Evolutionary conservation across 2,329 filamentous ascomycete genomes (phyloP).

Genomic region (Colletotrichum caudatum): DNA sequence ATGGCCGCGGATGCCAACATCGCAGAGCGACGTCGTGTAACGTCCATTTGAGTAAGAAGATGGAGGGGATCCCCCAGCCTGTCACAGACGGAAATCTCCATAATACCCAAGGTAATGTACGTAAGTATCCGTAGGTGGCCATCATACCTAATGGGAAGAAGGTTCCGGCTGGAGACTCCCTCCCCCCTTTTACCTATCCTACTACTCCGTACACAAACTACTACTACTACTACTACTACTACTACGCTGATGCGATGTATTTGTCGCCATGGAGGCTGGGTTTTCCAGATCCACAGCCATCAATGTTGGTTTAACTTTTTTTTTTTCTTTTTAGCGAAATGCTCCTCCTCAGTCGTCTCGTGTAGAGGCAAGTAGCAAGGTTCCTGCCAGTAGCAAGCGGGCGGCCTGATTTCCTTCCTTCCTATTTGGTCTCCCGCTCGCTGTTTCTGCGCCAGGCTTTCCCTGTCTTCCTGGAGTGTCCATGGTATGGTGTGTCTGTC

Average conservation of each 20-base stretch:
- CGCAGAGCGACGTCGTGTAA: not conserved
- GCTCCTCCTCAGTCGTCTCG: constrained; percentile 17
- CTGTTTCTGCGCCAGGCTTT: not conserved
- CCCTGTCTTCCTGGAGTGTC: not conserved
- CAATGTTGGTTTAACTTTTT: constrained; percentile 8
- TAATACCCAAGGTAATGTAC: too few species aligned
- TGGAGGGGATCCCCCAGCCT: not conserved
- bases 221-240: too few species aligned
- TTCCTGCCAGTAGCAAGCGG: constrained; percentile 13
- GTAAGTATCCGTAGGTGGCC: not conserved
- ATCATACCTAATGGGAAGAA: not conserved
- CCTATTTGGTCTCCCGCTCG: not conserved
- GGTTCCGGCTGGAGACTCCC: not conserved
- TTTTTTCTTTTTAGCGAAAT: not conserved
- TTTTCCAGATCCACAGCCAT: constrained; percentile 15
- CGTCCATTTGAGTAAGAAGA: not conserved
- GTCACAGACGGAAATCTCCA: not conserved
- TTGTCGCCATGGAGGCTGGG: constrained; percentile 6
- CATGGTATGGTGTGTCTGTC: too few species aligned
- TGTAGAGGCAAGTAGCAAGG: constrained; percentile 25
- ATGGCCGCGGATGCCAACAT: not conserved
- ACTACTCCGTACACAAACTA: too few species aligned
- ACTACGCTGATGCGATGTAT: too few species aligned
- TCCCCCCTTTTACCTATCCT: too few species aligned
- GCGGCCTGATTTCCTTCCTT: constrained; percentile 4